Evolutionary conservation across 78 protist genomes (phyloP).

Genomic region (Polysphondylium violaceum): DNA sequence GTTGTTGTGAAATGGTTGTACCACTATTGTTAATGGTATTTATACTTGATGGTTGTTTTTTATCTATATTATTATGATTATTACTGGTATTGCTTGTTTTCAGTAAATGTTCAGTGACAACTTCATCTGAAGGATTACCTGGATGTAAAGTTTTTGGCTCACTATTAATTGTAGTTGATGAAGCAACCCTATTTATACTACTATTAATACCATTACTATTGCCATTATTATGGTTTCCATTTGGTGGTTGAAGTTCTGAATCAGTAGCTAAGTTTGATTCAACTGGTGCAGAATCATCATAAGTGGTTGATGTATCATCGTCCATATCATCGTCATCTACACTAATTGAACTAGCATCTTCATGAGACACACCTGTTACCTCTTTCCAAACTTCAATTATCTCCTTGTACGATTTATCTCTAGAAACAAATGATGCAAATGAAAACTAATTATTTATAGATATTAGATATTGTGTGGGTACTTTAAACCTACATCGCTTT

Average conservation of each 20-base stretch:
- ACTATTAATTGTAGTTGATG: no score
- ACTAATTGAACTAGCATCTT: slow-evolving; percentile 62
- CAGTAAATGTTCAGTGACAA: no score
- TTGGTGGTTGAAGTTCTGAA: background rate
- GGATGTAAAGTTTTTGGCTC: no score
- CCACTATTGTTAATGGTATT: slow-evolving; percentile 4
- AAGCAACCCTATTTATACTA: background rate
- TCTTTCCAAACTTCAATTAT: slow-evolving; percentile 51
- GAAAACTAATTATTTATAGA: background rate
- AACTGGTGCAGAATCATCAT: no score
- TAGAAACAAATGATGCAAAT: slow-evolving; percentile 73
- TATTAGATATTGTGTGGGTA: no score
- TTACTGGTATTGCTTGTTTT: background rate
- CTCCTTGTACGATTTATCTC: slow-evolving; percentile 72
- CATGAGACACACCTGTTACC: slow-evolving; percentile 73
- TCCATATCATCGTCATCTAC: slow-evolving; percentile 60
- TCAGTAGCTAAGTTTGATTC: no score
- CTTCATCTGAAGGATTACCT: no score
- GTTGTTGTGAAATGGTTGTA: slow-evolving; percentile 9
- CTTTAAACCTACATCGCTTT: background rate
- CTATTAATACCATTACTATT: background rate
- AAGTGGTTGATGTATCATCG: slow-evolving; percentile 28
- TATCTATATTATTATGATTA: background rate
- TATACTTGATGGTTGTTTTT: background rate
- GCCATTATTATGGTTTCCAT: background rate